phyloP scores from a whole-genome alignment of 2,329 filamentous ascomycete genomes.

The Trichoderma cornu-damae region DNA sequence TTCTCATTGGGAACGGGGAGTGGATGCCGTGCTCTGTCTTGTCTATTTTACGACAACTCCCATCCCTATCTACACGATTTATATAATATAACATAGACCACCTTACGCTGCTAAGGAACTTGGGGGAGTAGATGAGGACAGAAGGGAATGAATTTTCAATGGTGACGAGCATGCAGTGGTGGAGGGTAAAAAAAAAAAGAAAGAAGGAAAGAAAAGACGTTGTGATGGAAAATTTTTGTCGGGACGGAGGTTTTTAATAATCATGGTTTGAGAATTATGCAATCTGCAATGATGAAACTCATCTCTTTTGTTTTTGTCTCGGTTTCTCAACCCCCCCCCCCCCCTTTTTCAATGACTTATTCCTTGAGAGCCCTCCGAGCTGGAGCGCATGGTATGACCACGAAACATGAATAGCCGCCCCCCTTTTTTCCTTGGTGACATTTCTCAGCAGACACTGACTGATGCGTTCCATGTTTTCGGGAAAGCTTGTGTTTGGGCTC shows the following conservation, averaged over 20 bases:
- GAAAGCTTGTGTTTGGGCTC: too few relatives aligned
- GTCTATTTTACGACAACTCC: constrained; percentile 1
- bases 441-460: too few relatives aligned
- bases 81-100: constrained; percentile 3
- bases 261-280: neutral
- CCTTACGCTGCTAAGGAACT: neutral
- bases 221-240: neutral
- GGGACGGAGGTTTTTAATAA: constrained; percentile 4
- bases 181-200: neutral
- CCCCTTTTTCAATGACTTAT: neutral
- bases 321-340: too few relatives aligned
- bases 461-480: too few relatives aligned
- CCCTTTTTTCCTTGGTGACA: too few relatives aligned
- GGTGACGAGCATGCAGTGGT: neutral
- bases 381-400: too few relatives aligned
- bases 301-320: neutral
- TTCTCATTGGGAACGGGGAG: constrained; percentile 2
- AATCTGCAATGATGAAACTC: constrained; percentile 2
- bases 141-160: neutral
- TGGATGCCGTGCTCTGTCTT: constrained; percentile 9
- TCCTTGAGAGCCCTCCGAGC: too few relatives aligned
- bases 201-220: too few relatives aligned
- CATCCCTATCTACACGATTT: constrained; percentile 7
- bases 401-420: too few relatives aligned
- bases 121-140: neutral